A percentile compares a stretch with the other conserved stretches of the same genome.
phyloP scores from a whole-genome alignment of 2,329 filamentous ascomycete species.

The Xylaria sp. region DNA sequence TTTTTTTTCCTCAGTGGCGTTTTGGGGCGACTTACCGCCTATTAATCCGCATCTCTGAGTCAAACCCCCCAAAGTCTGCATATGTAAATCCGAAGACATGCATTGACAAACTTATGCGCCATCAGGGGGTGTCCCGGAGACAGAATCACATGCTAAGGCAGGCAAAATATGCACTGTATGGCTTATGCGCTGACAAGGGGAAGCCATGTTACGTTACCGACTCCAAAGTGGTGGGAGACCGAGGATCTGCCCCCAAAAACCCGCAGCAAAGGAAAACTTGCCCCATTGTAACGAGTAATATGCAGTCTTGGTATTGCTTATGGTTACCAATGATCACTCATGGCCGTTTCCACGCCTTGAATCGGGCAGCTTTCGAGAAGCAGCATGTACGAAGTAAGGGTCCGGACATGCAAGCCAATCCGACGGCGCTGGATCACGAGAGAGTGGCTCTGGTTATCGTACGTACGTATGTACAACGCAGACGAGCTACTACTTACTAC shows the following conservation, averaged over 20 bases:
- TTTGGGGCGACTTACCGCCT: neutral
- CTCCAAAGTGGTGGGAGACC: conserved; percentile 7
- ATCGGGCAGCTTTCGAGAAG: conserved; percentile 21
- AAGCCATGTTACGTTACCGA: neutral
- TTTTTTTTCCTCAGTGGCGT: neutral
- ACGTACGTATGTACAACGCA: neutral
- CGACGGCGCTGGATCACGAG: conserved; percentile 23
- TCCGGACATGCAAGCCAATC: conserved; percentile 20
- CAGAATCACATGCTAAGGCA: neutral
- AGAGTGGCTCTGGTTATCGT: conserved; percentile 16
- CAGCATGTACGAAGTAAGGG: conserved; percentile 6
- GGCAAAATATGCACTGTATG: neutral
- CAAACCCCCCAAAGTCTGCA: neutral
- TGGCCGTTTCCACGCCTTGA: neutral
- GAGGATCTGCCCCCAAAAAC: conserved; percentile 9
- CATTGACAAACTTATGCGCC: neutral
- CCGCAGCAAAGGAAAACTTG: neutral
- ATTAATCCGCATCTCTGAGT: neutral
- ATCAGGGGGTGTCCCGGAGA: neutral
- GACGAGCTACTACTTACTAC: too few relatives aligned
- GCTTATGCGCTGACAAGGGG: neutral
- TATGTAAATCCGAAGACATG: neutral
- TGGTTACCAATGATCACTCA: conserved; percentile 11
- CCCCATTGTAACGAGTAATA: too few relatives aligned
- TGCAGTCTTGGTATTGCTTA: neutral